phyloP scores from a whole-genome alignment of 805 yeast genomes.

The Kodamaea restingae region DNA sequence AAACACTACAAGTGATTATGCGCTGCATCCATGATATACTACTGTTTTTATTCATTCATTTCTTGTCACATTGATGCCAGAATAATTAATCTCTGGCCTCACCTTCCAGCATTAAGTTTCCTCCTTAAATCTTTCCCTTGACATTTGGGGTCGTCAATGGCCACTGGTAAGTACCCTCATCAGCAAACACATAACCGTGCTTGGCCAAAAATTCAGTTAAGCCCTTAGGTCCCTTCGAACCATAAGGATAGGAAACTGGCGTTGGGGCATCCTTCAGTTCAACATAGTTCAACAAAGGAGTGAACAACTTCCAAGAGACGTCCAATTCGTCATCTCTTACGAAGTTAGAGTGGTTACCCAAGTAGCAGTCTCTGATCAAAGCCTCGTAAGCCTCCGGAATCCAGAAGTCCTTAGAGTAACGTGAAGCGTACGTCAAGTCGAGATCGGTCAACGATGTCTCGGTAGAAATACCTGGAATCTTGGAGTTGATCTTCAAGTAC shows the following conservation, averaged over 20 bases:
- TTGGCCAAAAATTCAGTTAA: slow-evolving; percentile 57
- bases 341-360: slow-evolving; percentile 94
- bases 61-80: too few relatives aligned
- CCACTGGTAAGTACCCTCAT: slow-evolving; percentile 77
- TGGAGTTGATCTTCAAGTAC: slow-evolving; percentile 87
- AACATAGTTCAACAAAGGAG: slow-evolving; percentile 79
- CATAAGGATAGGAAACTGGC: slow-evolving; percentile 76
- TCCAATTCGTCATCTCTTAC: slow-evolving; percentile 98
- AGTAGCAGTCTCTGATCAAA: slow-evolving; percentile 81
- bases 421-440: slow-evolving; percentile 76
- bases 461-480: slow-evolving; percentile 87
- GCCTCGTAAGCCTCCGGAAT: slow-evolving; percentile 98
- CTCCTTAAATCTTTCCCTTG: slow-evolving; percentile 23
- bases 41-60: too few relatives aligned
- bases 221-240: slow-evolving; percentile 81
- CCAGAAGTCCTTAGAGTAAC: slow-evolving; percentile 80
- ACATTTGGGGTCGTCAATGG: slow-evolving; percentile 64
- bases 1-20: too few relatives aligned
- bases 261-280: slow-evolving; percentile 68
- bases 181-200: slow-evolving; percentile 71
- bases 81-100: too few relatives aligned
- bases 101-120: too few relatives aligned
- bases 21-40: too few relatives aligned
- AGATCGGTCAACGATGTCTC: slow-evolving; percentile 82
- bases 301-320: slow-evolving; percentile 87